Conservation (phyloP, 805 yeast genomes). For the Saccharomycopsis sp. region DNA sequence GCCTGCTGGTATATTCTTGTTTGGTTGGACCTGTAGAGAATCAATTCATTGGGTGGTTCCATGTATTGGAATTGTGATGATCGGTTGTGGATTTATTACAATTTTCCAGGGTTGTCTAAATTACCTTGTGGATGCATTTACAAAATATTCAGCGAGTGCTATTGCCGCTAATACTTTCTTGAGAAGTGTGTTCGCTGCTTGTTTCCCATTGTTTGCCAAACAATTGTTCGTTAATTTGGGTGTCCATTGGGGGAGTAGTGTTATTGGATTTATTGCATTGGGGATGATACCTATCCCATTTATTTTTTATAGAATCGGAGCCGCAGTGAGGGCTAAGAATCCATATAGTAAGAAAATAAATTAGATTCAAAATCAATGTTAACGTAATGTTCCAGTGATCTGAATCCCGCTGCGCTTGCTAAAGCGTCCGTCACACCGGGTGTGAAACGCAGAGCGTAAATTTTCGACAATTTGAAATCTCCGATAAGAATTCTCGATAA, state of each 20-base stretch:
- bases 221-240: conserved; percentile 67
- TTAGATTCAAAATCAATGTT: too few relatives aligned
- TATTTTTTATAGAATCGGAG: conserved; percentile 54
- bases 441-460: too few relatives aligned
- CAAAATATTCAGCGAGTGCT: conserved; percentile 71
- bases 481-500: too few relatives aligned
- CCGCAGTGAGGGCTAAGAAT: conserved; percentile 47
- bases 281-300: conserved; percentile 63
- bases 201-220: conserved; percentile 64
- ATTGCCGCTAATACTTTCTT: conserved; percentile 66
- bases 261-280: conserved; percentile 55
- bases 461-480: too few relatives aligned
- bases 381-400: too few relatives aligned
- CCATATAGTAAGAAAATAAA: too few relatives aligned
- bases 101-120: conserved; percentile 65
- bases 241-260: conserved; percentile 71
- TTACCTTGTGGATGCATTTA: conserved; percentile 66
- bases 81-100: conserved; percentile 61
- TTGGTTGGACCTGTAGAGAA: conserved; percentile 78
- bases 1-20: conserved; percentile 78
- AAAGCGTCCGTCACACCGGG: too few relatives aligned
- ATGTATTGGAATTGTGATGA: conserved; percentile 52
- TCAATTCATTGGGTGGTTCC: conserved; percentile 81
- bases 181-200: conserved; percentile 63
- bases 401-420: too few relatives aligned